Percentiles rank a stretch among this genome's conserved stretches.
phyloP scores from a whole-genome alignment of 2,329 filamentous ascomycete species.

The Lithohypha guttulata region DNA sequence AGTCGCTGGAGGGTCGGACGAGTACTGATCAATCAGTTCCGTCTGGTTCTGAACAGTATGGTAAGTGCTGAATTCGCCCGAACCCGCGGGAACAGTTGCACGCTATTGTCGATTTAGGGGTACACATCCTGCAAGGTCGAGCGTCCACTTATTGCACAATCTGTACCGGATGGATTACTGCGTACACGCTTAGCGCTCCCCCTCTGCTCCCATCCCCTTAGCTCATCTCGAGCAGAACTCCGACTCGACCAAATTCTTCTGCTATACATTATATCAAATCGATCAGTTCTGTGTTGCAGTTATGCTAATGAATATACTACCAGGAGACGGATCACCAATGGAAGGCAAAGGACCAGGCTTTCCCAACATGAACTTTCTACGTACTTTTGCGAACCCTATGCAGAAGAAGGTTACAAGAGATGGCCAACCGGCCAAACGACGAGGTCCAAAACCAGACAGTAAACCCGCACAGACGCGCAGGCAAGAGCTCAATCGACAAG shows the following conservation, averaged over 20 bases:
- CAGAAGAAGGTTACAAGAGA: constrained; percentile 73
- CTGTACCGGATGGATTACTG: too few relatives aligned
- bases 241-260: too few relatives aligned
- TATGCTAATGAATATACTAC: neutral
- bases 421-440: constrained; percentile 74
- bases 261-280: too few relatives aligned
- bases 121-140: too few relatives aligned
- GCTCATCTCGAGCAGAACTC: too few relatives aligned
- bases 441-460: constrained; percentile 92
- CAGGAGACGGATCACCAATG: constrained; percentile 1
- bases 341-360: neutral
- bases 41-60: neutral
- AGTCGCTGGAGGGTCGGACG: neutral
- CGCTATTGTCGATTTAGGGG: too few relatives aligned
- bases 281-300: neutral
- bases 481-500: constrained; percentile 90
- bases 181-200: neutral
- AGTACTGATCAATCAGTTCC: constrained; percentile 4
- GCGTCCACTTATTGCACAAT: too few relatives aligned
- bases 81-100: neutral
- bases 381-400: constrained; percentile 47
- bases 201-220: neutral
- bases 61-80: neutral
- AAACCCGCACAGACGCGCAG: constrained; percentile 85
- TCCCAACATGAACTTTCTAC: constrained; percentile 41